phyloP scores from a whole-genome alignment of 208 protist species.

The Leishmania martiniquensis region DNA sequence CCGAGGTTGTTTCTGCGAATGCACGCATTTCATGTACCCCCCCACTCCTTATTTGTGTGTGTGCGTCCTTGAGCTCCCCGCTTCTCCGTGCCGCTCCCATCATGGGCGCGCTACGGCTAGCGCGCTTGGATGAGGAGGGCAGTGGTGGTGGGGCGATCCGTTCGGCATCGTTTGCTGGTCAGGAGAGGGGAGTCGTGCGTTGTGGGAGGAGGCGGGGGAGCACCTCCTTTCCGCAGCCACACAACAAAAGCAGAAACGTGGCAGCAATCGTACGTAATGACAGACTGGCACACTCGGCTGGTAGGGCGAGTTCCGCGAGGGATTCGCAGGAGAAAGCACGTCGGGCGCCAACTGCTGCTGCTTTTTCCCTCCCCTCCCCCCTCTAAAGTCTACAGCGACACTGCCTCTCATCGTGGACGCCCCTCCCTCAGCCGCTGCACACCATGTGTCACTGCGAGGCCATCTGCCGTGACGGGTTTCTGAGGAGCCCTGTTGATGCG shows the following conservation, averaged over 20 bases:
- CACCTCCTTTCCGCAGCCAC: neutral
- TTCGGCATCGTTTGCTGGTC: neutral
- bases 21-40: neutral
- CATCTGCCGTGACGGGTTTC: neutral
- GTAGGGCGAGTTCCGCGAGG: neutral
- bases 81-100: neutral
- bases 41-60: neutral
- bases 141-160: neutral
- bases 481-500: neutral
- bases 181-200: neutral
- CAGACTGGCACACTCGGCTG: neutral
- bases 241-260: neutral
- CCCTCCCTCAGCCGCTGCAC: neutral
- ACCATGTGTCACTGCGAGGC: neutral
- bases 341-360: neutral
- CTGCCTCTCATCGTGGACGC: too few species aligned
- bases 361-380: neutral
- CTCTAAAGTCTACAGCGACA: neutral
- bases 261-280: neutral
- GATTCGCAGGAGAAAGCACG: neutral
- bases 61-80: neutral
- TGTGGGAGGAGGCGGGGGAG: neutral
- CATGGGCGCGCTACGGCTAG: neutral
- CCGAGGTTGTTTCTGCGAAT: neutral
- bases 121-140: neutral